These are phyloP conservation scores for Penicillium maclennaniae DNA, from an alignment of 495 filamentous ascomycete species.

Conservation along the genomic window DNA sequence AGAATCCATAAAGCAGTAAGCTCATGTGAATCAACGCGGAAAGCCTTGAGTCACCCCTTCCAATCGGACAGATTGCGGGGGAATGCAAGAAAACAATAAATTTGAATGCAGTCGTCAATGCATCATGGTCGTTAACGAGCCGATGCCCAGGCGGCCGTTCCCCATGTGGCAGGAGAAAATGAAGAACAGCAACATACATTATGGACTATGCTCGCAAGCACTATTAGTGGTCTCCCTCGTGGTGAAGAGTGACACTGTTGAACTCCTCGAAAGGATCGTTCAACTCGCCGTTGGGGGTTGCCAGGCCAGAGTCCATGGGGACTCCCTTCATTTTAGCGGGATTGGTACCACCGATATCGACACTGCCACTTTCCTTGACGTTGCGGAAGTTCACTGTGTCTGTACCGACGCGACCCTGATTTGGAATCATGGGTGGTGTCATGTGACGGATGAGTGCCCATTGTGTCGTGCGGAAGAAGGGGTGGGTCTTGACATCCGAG, in stretches of 20 bases:
- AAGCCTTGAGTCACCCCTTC: slow-evolving; percentile 25
- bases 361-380: slow-evolving; percentile 93
- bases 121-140: slow-evolving; percentile 38
- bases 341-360: slow-evolving; percentile 71
- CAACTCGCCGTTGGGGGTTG: slow-evolving; percentile 78
- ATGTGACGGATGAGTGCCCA: slow-evolving; percentile 96
- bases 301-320: slow-evolving; percentile 76
- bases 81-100: slow-evolving; percentile 12
- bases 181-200: slow-evolving; percentile 8
- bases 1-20: slow-evolving; percentile 9
- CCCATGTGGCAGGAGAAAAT: slow-evolving; percentile 17
- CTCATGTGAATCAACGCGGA: slow-evolving; percentile 17
- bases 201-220: slow-evolving; percentile 3
- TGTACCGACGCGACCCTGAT: slow-evolving; percentile 76
- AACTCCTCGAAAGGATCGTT: slow-evolving; percentile 98
- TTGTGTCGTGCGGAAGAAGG: slow-evolving; percentile 92
- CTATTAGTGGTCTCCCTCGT: slow-evolving; percentile 70
- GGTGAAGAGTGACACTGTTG: slow-evolving; percentile 95
- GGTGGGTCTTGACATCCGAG: slow-evolving; percentile 93
- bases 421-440: slow-evolving; percentile 97
- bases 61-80: slow-evolving; percentile 25
- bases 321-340: slow-evolving; percentile 67
- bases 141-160: slow-evolving; percentile 27
- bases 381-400: slow-evolving; percentile 97
- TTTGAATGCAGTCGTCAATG: slow-evolving; percentile 36